A percentile compares a stretch with the other conserved stretches of the same genome.
These are phyloP conservation scores for Dactylellina haptotyla DNA, from an alignment of 2,329 filamentous ascomycete species.

Conservation along the genomic window DNA sequence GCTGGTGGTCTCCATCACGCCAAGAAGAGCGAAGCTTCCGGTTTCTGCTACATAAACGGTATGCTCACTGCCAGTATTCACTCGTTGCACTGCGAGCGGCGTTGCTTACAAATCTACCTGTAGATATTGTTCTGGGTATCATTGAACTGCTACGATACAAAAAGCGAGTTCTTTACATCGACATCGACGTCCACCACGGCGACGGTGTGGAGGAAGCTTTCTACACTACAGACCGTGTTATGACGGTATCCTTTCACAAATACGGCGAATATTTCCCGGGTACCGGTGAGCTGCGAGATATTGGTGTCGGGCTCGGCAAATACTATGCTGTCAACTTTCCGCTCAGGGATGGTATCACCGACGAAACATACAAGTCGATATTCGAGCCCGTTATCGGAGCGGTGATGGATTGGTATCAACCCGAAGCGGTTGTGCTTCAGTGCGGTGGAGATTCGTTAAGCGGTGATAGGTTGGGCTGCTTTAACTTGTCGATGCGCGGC, in stretches of 20 bases:
- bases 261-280: constrained; percentile 89
- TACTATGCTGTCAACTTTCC: constrained; percentile 92
- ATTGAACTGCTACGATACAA: constrained; percentile 84
- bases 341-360: constrained; percentile 87
- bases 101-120: constrained; percentile 60
- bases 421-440: constrained; percentile 89
- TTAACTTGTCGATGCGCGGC: constrained; percentile 95
- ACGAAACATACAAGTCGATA: constrained; percentile 85
- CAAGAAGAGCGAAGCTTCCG: constrained; percentile 90
- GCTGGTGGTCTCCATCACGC: constrained; percentile 95
- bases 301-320: constrained; percentile 85
- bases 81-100: constrained; percentile 64
- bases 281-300: constrained; percentile 86
- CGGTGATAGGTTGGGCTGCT: constrained; percentile 90
- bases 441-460: constrained; percentile 95
- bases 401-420: constrained; percentile 84
- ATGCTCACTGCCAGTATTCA: constrained; percentile 61
- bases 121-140: constrained; percentile 93
- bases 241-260: constrained; percentile 96
- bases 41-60: constrained; percentile 98
- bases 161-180: constrained; percentile 90
- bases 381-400: constrained; percentile 83
- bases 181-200: constrained; percentile 91
- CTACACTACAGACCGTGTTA: constrained; percentile 86
- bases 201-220: constrained; percentile 93